Percentiles rank a stretch among this genome's conserved stretches.
Evolutionary conservation across 805 yeast genomes (phyloP).

Genomic region (Candida loeiensis): DNA sequence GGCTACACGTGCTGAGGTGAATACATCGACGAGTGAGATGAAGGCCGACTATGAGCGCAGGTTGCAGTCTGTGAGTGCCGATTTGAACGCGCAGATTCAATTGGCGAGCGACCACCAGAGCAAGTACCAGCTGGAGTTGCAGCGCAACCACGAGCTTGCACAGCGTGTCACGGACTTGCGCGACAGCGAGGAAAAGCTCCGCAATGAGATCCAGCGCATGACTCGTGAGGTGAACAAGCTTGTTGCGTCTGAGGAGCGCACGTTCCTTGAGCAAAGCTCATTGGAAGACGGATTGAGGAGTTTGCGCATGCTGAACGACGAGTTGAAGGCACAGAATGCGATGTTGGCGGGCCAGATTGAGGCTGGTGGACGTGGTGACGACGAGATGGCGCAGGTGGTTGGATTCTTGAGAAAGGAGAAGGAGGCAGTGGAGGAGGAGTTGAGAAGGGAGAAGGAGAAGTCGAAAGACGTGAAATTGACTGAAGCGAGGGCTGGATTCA

Average conservation of each 20-base stretch:
- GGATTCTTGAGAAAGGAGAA: conserved; percentile 68
- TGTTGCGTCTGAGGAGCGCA: conserved; percentile 16
- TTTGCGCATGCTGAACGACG: conserved; percentile 46
- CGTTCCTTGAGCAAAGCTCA: conserved; percentile 20
- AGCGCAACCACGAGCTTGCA: conserved; percentile 51
- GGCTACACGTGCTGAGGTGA: conserved; percentile 17
- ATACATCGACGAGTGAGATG: conserved; percentile 25
- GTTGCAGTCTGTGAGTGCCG: conserved; percentile 24
- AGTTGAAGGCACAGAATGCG: conserved; percentile 63
- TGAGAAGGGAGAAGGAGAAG: conserved; percentile 1
- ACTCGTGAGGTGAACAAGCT: conserved; percentile 5
- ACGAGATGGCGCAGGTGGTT: conserved; percentile 47
- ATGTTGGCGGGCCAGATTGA: conserved; percentile 61
- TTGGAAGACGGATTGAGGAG: conserved; percentile 36
- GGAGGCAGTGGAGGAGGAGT: conserved; percentile 62
- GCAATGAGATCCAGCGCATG: conserved; percentile 8
- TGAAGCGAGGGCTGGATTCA: not conserved
- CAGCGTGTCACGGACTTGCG: conserved; percentile 23
- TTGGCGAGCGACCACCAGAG: conserved; percentile 48
- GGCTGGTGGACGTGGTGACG: conserved; percentile 9
- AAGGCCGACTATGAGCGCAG: conserved; percentile 30
- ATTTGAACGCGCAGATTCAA: conserved; percentile 40
- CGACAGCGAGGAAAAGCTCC: conserved; percentile 8
- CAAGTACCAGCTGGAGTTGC: conserved; percentile 54
- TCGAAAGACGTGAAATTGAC: not conserved